A percentile compares a stretch with the other conserved stretches of the same genome.
Evolutionary conservation across 306 rosid genomes (phyloP).

Genomic region (Vicia sativa): DNA sequence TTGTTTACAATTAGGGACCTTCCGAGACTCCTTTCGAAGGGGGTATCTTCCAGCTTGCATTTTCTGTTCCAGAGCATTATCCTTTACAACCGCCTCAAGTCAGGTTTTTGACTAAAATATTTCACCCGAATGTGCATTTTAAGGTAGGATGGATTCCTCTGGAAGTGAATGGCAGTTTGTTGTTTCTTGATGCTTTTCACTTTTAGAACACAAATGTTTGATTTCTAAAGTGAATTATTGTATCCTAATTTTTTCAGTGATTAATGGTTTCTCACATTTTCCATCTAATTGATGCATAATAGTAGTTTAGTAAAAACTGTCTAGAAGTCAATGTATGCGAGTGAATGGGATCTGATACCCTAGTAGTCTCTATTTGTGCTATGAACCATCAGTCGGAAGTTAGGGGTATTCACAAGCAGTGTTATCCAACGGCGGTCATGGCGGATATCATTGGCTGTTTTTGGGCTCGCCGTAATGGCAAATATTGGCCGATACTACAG

Average conservation of each 20-base stretch:
- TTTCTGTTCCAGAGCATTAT: slow-evolving; percentile 89
- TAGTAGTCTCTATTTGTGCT: not conserved
- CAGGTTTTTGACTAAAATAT: slow-evolving; percentile 91
- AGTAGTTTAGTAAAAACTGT: not conserved
- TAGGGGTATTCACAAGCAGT: not conserved
- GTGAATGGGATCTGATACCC: slow-evolving; percentile 16
- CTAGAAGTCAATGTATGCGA: slow-evolving; percentile 14
- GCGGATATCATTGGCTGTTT: too few species aligned
- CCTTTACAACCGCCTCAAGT: slow-evolving; percentile 99
- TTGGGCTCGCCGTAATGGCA: too few species aligned
- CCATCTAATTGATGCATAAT: not conserved
- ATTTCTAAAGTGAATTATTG: slow-evolving; percentile 1
- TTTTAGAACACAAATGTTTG: not conserved
- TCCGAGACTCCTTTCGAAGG: slow-evolving; percentile 98
- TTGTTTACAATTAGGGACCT: slow-evolving; percentile 69
- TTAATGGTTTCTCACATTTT: slow-evolving; percentile 18
- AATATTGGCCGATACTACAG: too few species aligned
- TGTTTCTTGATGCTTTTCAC: slow-evolving; percentile 3
- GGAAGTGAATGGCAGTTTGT: slow-evolving; percentile 2
- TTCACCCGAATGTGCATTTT: slow-evolving; percentile 98
- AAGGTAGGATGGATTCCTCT: slow-evolving; percentile 56
- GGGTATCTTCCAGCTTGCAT: slow-evolving; percentile 94
- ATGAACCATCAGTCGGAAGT: not conserved
- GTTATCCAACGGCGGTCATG: too few species aligned
- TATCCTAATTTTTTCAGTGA: slow-evolving; percentile 9